Evolutionary conservation across 352 stramenopile species (phyloP).

Genomic region (Globisporangium paddicum): DNA sequence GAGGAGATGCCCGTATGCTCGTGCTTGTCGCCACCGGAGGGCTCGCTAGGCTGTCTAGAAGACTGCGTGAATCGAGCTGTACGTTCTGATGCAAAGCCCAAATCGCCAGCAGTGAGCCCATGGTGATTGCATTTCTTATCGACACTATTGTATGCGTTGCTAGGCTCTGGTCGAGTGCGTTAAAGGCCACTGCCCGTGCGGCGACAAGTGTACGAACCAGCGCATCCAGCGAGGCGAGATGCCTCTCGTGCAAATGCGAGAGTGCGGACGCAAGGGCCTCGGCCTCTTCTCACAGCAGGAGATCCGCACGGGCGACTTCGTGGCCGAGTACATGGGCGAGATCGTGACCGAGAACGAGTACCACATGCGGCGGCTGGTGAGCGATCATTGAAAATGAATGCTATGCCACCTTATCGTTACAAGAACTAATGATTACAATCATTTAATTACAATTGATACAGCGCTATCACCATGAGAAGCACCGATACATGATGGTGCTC

Average conservation of each 20-base stretch:
- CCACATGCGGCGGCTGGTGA: slow-evolving; percentile 64
- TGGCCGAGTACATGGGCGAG: slow-evolving; percentile 82
- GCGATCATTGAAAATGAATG: slow-evolving; percentile 7
- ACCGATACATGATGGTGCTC: slow-evolving; percentile 83
- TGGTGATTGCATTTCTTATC: background rate
- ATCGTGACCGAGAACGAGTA: slow-evolving; percentile 85
- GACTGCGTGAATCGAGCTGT: slow-evolving; percentile 77
- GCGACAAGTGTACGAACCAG: slow-evolving; percentile 67
- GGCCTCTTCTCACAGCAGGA: slow-evolving; percentile 44
- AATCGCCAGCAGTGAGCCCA: background rate
- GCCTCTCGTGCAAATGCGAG: slow-evolving; percentile 41
- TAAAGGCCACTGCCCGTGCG: slow-evolving; percentile 50
- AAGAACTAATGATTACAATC: no score
- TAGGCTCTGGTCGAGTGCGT: slow-evolving; percentile 72
- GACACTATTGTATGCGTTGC: background rate
- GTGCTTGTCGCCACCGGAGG: slow-evolving; percentile 33
- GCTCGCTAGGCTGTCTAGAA: slow-evolving; percentile 54
- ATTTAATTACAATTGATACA: slow-evolving; percentile 6
- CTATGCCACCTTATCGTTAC: background rate
- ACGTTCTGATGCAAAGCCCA: background rate
- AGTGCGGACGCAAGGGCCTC: slow-evolving; percentile 62
- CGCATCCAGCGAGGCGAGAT: slow-evolving; percentile 64
- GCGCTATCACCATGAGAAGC: slow-evolving; percentile 83
- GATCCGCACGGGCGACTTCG: slow-evolving; percentile 55
- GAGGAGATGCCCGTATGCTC: slow-evolving; percentile 67